phyloP scores from a whole-genome alignment of 179 eudicot species.

The Gypsophila paniculata region DNA sequence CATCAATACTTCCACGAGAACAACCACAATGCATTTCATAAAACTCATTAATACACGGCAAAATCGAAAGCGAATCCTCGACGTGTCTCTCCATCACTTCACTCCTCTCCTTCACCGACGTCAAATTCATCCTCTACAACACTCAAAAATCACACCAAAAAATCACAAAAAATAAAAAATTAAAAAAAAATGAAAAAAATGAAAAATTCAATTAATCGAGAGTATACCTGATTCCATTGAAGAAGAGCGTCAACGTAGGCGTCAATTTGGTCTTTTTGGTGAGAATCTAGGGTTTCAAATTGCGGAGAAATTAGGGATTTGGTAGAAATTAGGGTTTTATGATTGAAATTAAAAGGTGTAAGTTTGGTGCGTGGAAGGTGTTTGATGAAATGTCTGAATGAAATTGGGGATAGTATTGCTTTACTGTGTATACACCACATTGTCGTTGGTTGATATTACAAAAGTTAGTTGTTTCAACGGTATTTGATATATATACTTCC shows the following conservation, averaged over 20 bases:
- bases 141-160: background rate
- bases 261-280: slow-evolving; percentile 40
- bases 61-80: slow-evolving; percentile 79
- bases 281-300: slow-evolving; percentile 19
- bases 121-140: slow-evolving; percentile 78
- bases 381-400: slow-evolving; percentile 71
- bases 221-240: slow-evolving; percentile 77
- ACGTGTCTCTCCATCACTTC: slow-evolving; percentile 88
- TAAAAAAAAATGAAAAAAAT: background rate
- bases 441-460: too few relatives aligned
- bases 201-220: background rate
- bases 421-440: slow-evolving; percentile 31
- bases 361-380: slow-evolving; percentile 43
- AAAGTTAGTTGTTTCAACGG: too few relatives aligned
- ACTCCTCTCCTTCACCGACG: slow-evolving; percentile 60
- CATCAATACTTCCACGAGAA: slow-evolving; percentile 41
- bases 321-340: slow-evolving; percentile 10
- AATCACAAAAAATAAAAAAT: background rate
- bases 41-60: slow-evolving; percentile 51
- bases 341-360: slow-evolving; percentile 24
- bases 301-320: slow-evolving; percentile 8
- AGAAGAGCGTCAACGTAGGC: slow-evolving; percentile 72
- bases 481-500: too few relatives aligned
- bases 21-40: slow-evolving; percentile 49
- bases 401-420: slow-evolving; percentile 19